Evolutionary conservation across 148 eudicot species (phyloP).

Genomic region (Euryodendron excelsum): DNA sequence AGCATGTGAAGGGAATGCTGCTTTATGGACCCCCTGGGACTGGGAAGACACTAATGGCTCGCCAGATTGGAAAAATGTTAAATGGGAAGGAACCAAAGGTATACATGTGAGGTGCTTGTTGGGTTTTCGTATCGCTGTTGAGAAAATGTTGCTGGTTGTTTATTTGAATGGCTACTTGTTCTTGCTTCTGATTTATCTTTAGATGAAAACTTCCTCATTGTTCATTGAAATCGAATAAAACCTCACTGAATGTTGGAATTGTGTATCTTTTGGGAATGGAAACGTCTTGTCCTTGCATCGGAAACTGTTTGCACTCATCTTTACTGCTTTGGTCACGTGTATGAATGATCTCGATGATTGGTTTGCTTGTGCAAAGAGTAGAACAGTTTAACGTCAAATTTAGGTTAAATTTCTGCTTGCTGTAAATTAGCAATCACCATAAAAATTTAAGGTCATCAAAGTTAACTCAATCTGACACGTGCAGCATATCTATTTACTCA

Average conservation of each 20-base stretch:
- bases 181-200: background rate
- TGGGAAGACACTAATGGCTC: constrained; percentile 97
- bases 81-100: constrained; percentile 98
- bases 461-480: no score
- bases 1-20: constrained; percentile 99
- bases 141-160: background rate
- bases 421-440: no score
- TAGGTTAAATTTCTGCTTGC: no score
- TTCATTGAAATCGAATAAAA: no score
- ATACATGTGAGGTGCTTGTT: background rate
- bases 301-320: background rate
- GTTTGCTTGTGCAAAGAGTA: no score
- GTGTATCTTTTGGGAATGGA: background rate
- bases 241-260: no score
- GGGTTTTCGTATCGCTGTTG: background rate
- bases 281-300: background rate
- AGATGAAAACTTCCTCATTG: no score
- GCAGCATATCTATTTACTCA: no score
- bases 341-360: background rate
- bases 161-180: background rate
- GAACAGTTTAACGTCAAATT: no score
- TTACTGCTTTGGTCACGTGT: background rate
- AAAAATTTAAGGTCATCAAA: no score
- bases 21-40: constrained; percentile 99
- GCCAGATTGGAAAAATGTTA: constrained; percentile 94